Base-by-base conservation (phyloP, 805 yeast genomes). In the Cyberlindnera xylosilytica region DNA sequence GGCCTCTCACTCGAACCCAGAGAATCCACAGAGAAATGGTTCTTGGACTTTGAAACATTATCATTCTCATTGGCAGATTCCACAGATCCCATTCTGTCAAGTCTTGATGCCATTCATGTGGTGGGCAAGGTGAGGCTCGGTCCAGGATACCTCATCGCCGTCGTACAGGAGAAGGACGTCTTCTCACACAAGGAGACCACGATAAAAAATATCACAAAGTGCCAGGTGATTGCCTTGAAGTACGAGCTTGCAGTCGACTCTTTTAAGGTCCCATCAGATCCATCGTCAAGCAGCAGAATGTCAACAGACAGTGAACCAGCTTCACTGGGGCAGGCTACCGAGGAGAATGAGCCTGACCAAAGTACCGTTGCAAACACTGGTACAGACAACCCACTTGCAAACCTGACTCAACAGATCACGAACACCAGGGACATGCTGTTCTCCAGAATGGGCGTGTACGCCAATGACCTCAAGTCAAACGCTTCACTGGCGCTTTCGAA, bases 361-460 rank as follows among this genome's bases (percentile, higher is more conserved):
- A n/a, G n/a, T n/a, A n/a, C n/a, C 8, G 9, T 27, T 8, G 10
- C 24, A 10, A 22, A 10, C 34, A 18, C n/a, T 6, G 20, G 11
- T 12, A 16, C 19, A 16, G 28, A 34, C 6, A 20, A n/a, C 20
- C 20, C 35, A 4, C 8, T 10, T 20, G 26, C 17, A 11, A 15
- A 11, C 5, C 17, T 37, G 12, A 22, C 41, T 10, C 30, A 20
- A 27, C 52, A 52, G 20, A 17, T 53, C 26, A 42, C 42, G 4
- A 42, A 38, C 29, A 44, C 44, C 9, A 54, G 42, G 18, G 54
- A 57, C 24, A 43, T 57, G 29, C 27, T 56, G 8, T 54, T 57
- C 42, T 50, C 57, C 30, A 57, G 53, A 30, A 36, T 57, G 10
- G 61, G 61, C 5, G 49, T 57, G 4, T 57, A 56, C 34, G 53